Conservation (phyloP, 164 flowering plant species). For the Magnolia changhungtana region DNA sequence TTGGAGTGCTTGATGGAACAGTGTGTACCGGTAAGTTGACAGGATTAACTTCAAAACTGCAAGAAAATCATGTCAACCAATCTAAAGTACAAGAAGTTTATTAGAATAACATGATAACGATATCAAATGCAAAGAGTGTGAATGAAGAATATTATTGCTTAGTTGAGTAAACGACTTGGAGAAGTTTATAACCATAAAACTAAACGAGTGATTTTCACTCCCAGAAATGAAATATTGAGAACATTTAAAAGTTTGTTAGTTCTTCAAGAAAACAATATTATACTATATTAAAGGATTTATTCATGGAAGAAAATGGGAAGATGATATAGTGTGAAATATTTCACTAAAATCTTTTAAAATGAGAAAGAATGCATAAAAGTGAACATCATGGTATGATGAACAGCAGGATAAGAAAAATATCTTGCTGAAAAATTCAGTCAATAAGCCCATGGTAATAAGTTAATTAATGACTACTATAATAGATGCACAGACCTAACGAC, state of each 20-base stretch:
- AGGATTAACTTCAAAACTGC: conserved; percentile 31
- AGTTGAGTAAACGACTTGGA: background rate
- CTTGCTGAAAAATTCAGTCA: too few relatives aligned
- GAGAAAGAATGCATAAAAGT: too few relatives aligned
- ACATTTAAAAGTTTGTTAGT: background rate
- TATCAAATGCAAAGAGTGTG: background rate
- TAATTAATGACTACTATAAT: too few relatives aligned
- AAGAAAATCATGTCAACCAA: conserved; percentile 15
- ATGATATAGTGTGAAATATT: background rate
- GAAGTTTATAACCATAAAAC: background rate
- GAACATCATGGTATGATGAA: background rate
- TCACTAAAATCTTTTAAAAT: too few relatives aligned
- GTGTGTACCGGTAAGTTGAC: conserved; percentile 22
- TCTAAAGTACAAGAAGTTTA: background rate
- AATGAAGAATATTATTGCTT: background rate
- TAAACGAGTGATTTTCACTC: background rate
- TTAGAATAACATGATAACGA: background rate
- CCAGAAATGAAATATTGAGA: background rate
- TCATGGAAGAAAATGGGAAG: background rate
- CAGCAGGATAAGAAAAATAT: background rate
- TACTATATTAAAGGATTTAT: background rate
- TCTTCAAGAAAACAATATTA: background rate
- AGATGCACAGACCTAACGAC: too few relatives aligned
- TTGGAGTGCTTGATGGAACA: conserved; percentile 19
- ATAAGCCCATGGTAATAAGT: too few relatives aligned